Evolutionary conservation across 108 stramenopile species (phyloP).

Genomic region (Fragilariopsis cylindrus): DNA sequence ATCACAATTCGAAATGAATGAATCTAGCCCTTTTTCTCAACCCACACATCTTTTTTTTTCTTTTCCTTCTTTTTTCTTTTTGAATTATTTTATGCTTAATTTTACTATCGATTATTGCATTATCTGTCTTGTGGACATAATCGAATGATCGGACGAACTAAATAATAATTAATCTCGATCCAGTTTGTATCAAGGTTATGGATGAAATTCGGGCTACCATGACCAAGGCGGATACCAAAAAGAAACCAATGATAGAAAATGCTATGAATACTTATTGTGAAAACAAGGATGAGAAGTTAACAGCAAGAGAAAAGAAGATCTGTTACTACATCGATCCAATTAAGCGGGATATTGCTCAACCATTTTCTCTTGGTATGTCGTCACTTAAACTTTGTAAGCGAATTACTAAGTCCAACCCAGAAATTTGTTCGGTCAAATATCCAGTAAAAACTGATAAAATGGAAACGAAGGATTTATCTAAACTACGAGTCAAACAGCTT

Average conservation of each 20-base stretch:
- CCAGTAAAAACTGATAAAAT: conserved; percentile 94
- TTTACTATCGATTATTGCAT: neutral
- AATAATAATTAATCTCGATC: too few species aligned
- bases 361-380: conserved; percentile 92
- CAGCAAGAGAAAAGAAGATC: conserved; percentile 89
- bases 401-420: conserved; percentile 85
- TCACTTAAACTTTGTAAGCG: conserved; percentile 87
- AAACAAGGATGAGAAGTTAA: conserved; percentile 42
- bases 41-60: too few species aligned
- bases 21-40: too few species aligned
- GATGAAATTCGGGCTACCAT: conserved; percentile 73
- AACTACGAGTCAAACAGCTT: conserved; percentile 97
- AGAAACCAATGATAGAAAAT: conserved; percentile 77
- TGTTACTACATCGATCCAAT: conserved; percentile 99
- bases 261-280: conserved; percentile 81
- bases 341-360: conserved; percentile 94
- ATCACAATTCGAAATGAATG: neutral
- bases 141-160: too few species aligned
- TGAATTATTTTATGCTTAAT: neutral
- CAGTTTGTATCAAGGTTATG: conserved; percentile 92
- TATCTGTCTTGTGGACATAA: neutral
- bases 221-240: conserved; percentile 55
- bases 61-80: neutral
- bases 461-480: conserved; percentile 91
- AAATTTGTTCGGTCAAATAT: conserved; percentile 92